Conservation (phyloP, 2,329 filamentous ascomycete genomes). For the Ophiocordyceps robertsii region DNA sequence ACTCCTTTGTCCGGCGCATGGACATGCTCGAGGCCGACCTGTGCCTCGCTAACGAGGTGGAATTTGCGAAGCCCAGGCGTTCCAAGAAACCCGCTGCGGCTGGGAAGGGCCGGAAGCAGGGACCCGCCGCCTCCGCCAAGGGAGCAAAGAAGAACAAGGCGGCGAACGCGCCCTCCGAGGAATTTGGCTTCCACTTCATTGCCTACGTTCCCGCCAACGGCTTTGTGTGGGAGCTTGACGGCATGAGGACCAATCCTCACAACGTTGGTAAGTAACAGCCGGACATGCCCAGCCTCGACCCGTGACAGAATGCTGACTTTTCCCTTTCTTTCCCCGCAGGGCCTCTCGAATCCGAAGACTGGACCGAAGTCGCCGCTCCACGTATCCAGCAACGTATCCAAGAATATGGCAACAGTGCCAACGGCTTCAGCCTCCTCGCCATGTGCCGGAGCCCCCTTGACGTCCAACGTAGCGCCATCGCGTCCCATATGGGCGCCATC, state of each 20-base stretch:
- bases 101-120: conserved; percentile 23
- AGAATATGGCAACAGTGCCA: conserved; percentile 47
- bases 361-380: conserved; percentile 51
- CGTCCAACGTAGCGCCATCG: conserved; percentile 32
- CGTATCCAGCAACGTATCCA: conserved; percentile 56
- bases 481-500: conserved; percentile 25
- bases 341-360: conserved; percentile 29
- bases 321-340: conserved; percentile 1
- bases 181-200: conserved; percentile 75
- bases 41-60: conserved; percentile 43
- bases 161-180: conserved; percentile 16
- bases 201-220: conserved; percentile 70
- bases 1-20: conserved; percentile 69
- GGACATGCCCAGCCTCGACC: background rate
- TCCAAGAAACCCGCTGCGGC: conserved; percentile 17
- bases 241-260: conserved; percentile 57
- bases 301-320: background rate
- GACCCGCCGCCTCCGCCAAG: conserved; percentile 2
- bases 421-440: conserved; percentile 68
- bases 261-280: conserved; percentile 14
- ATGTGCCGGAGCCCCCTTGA: conserved; percentile 54
- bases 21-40: conserved; percentile 66
- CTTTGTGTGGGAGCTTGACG: conserved; percentile 79
- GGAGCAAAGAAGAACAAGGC: conserved; percentile 23
- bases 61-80: conserved; percentile 18